Evolutionary conservation across 495 filamentous ascomycete genomes (phyloP).

Genomic region (Xylaria acuta): DNA sequence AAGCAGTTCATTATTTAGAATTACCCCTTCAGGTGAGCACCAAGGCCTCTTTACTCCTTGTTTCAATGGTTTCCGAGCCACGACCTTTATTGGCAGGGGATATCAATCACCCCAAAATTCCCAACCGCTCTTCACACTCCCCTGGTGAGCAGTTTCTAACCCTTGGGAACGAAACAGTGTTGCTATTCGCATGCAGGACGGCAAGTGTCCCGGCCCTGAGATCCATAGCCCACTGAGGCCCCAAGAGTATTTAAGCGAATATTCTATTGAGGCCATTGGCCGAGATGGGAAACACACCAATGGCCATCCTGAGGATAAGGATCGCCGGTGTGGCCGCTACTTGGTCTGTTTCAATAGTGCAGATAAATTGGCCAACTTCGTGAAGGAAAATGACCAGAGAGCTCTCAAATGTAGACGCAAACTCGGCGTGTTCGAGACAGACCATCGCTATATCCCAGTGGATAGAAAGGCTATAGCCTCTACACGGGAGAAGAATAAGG

Average conservation of each 20-base stretch:
- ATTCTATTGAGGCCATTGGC: not conserved
- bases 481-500: not conserved
- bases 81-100: not conserved
- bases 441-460: not conserved
- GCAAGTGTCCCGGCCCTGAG: not conserved
- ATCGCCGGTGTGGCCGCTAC: not conserved
- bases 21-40: conserved; percentile 1
- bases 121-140: not conserved
- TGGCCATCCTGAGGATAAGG: not conserved
- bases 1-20: not conserved
- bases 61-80: not conserved
- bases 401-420: conserved; percentile 1
- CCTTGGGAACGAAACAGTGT: not conserved
- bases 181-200: not conserved
- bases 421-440: not conserved
- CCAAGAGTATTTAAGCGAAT: not conserved
- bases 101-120: not conserved
- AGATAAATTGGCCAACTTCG: not conserved
- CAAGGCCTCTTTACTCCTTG: not conserved
- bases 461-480: conserved; percentile 5
- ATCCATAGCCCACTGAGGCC: not conserved
- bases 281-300: not conserved
- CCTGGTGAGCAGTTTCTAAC: not conserved
- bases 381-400: not conserved
- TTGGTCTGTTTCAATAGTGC: not conserved